Evolutionary conservation across 768 basidiomycete species (phyloP).

Genomic region (Daedaleopsis nitida): DNA sequence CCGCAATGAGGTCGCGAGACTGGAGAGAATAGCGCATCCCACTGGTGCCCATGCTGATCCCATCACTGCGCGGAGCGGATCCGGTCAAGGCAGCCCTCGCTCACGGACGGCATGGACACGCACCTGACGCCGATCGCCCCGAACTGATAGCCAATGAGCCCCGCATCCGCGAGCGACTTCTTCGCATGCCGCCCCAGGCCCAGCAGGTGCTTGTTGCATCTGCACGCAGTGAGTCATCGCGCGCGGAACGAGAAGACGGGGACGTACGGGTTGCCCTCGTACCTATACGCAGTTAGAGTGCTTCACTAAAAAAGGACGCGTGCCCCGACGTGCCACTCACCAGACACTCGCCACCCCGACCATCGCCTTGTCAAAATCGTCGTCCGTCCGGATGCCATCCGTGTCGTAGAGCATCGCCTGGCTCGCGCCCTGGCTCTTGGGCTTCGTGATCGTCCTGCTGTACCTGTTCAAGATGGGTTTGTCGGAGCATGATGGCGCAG

Average conservation of each 20-base stretch:
- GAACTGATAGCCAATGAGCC: constrained; percentile 94
- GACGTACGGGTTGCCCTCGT: constrained; percentile 96
- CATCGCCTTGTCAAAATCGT: constrained; percentile 95
- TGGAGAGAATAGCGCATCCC: constrained; percentile 97
- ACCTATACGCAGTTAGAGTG: constrained; percentile 55
- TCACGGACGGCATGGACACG: not conserved
- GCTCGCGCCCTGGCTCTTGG: constrained; percentile 94
- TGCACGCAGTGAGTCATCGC: constrained; percentile 32
- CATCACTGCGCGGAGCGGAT: constrained; percentile 62
- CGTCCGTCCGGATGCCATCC: constrained; percentile 78
- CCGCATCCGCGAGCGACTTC: constrained; percentile 66
- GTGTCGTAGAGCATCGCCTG: constrained; percentile 99
- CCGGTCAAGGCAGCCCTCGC: not conserved
- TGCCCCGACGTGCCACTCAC: constrained; percentile 47
- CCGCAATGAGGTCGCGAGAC: constrained; percentile 96
- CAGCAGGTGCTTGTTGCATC: constrained; percentile 94
- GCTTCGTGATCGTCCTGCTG: constrained; percentile 82
- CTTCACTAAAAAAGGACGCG: constrained; percentile 13
- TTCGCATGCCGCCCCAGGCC: constrained; percentile 88
- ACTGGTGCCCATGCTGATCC: constrained; percentile 95
- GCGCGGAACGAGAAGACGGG: not conserved
- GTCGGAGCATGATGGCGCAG: constrained; percentile 20
- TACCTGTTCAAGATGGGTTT: constrained; percentile 54
- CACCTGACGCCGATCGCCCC: constrained; percentile 85
- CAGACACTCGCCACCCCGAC: constrained; percentile 97